Conservation (phyloP, 345 rosid species). For the Eutrema heterophyllum region DNA sequence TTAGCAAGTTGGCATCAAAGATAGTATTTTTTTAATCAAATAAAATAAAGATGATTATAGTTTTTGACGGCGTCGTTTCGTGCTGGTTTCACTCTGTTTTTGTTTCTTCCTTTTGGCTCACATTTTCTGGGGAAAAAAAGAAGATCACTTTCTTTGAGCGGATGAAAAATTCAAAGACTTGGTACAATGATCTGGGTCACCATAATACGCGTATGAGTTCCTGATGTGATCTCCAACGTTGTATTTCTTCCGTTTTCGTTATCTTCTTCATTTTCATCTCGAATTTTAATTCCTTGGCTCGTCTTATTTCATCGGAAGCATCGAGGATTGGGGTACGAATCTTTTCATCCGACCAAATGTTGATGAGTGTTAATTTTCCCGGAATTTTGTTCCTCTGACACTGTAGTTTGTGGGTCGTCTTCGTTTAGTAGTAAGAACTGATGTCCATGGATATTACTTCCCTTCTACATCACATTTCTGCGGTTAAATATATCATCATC, state of each 20-base stretch:
- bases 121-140: neutral
- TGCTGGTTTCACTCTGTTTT: neutral
- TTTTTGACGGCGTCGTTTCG: conserved; percentile 14
- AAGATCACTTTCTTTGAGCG: neutral
- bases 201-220: conserved; percentile 1
- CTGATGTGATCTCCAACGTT: neutral
- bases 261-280: neutral
- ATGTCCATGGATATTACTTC: neutral
- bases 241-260: neutral
- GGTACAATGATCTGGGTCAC: neutral
- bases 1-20: neutral
- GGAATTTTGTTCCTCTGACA: neutral
- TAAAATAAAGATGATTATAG: neutral
- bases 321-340: neutral
- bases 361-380: neutral
- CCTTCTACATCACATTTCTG: neutral
- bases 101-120: neutral
- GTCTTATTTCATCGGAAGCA: neutral
- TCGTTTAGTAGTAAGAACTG: neutral
- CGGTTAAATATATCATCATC: no score
- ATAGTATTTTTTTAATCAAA: neutral
- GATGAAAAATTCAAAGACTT: conserved; percentile 22
- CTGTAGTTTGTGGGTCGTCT: neutral
- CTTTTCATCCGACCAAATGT: neutral
- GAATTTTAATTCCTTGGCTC: neutral